Evolutionary conservation across 1,139 yeast genomes (phyloP), one percentile per base, ranked within the genome.

Genomic region (Blastobotrys capitulatus): DNA sequence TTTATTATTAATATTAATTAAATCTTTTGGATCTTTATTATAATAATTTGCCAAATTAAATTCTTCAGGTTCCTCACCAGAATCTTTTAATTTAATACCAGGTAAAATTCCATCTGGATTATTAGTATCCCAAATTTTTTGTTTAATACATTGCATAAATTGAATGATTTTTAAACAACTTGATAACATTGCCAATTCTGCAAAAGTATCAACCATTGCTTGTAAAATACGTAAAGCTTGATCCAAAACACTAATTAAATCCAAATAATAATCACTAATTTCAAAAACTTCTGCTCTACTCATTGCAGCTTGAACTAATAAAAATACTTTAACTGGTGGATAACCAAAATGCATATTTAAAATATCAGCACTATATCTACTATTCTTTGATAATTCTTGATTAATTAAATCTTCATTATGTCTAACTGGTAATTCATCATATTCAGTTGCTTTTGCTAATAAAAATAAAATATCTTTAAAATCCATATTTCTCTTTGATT

Each of bases 371-470:
- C 87, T 83, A 60, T 80, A 92, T 52, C 94, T 75, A 74, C 89
- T 77, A 45, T 82, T 81, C 54, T 81, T 82, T 1, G 96, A 88
- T 79, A 94, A 76, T 62, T 90, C 97, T 73, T 82, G 80, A 67
- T 92, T 92, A 70, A 90, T 84, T 54, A 90, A 73, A 61, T 90
- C 97, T 70, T 92, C 97, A 38, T 96, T 96, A 62, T 92, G 97
- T 58, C 97, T 78, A 0, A 95, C 90, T 2, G 97, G 95, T 38
- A 90, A 70, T 59, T 89, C 97, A 63, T 90, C 90, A 62, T 88
- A 92, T 67, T 92, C 99, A 0, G 83, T 72, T 0, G 97, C 96
- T 53, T 83, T 79, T 43, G 94, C 78, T 46, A 92, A 71, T 73
- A 85, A 76, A 57, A 77, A 76, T 54, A 92, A 71, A 60, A 92